Base-by-base conservation (phyloP, 257 asterid species). In the Solanum rostratum region DNA sequence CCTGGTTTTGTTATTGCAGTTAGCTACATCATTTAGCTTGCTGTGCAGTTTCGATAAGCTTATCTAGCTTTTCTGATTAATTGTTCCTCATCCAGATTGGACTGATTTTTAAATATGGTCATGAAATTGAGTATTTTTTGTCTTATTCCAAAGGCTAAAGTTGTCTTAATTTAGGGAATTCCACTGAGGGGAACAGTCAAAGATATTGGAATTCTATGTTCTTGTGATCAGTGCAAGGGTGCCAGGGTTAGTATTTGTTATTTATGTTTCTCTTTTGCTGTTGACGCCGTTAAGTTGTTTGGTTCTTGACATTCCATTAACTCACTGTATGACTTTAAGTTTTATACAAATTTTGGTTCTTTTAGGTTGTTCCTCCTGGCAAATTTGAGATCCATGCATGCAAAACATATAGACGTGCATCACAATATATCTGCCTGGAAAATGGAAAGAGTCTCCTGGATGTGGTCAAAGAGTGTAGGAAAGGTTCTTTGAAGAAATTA, bases 381-480 rank as follows among this genome's bases (percentile, higher is more conserved):
- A 92, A 95, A 83, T 97, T 97, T 92, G 99, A 97, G 91, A 94
- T 95, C 69, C 99, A 97, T 88, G 99, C 98, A 37, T 91, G 97
- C 87, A 95, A 92, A 87, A 88, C 97, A 46, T 97, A 97, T 88
- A 93, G 97, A 90, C 98, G 97, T 22, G 99, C 99, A 78, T 91
- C 99, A 57, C 96, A 94, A 80, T 94, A 95, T 89, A 94, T 97
- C 83, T 97, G 98, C 89, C 88, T 97, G 63, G 99, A 95, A 87
- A 95, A 97, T 68, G 98, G 99, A 43, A 97, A 93, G 87, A 95
- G 98, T 85, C 98, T 97, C 84, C 90, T 95, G 88, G 99, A 97
- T 84, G 95, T 95, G 88, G 98, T 97, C 91, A 94, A 94, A 88
- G 98, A 93, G 88, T 93, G 98, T 85, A 90, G 98, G 79, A 95